phyloP scores from a whole-genome alignment of 2,329 filamentous ascomycete genomes.

The Calycina marina region DNA sequence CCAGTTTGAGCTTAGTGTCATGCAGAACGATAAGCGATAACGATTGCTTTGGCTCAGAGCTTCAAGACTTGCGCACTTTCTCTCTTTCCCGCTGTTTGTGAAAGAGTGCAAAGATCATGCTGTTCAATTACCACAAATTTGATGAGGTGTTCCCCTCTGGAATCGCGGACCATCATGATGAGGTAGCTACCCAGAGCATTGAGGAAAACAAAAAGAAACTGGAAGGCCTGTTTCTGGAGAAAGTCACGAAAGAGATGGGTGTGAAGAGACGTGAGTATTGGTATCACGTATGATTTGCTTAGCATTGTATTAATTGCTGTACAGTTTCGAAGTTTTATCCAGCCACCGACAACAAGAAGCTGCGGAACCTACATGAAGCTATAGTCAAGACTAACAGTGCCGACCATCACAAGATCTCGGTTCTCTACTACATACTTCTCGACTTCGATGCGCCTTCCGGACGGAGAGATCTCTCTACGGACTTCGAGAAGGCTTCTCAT shows the following conservation, averaged over 20 bases:
- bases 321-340: conserved; percentile 54
- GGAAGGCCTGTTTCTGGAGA: conserved; percentile 67
- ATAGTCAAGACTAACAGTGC: conserved; percentile 51
- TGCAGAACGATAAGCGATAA: too few species aligned
- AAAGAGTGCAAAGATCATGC: too few species aligned
- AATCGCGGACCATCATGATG: conserved; percentile 45
- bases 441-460: conserved; percentile 41
- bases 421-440: conserved; percentile 72
- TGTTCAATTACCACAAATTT: conserved; percentile 53
- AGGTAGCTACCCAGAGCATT: conserved; percentile 46
- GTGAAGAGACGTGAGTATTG: conserved; percentile 48
- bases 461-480: conserved; percentile 31
- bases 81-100: too few species aligned
- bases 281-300: conserved; percentile 2
- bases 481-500: conserved; percentile 46
- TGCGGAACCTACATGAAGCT: conserved; percentile 55
- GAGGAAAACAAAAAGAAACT: conserved; percentile 51
- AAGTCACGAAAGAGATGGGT: conserved; percentile 54
- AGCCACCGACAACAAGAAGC: conserved; percentile 50
- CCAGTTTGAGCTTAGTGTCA: too few species aligned
- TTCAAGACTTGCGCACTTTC: not conserved
- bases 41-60: not conserved
- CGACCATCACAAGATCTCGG: conserved; percentile 64
- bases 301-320: conserved; percentile 3
- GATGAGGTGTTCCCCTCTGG: conserved; percentile 51